Evolutionary conservation across 768 basidiomycete species (phyloP).

Genomic region (Cantharellus cinnabarinus): DNA sequence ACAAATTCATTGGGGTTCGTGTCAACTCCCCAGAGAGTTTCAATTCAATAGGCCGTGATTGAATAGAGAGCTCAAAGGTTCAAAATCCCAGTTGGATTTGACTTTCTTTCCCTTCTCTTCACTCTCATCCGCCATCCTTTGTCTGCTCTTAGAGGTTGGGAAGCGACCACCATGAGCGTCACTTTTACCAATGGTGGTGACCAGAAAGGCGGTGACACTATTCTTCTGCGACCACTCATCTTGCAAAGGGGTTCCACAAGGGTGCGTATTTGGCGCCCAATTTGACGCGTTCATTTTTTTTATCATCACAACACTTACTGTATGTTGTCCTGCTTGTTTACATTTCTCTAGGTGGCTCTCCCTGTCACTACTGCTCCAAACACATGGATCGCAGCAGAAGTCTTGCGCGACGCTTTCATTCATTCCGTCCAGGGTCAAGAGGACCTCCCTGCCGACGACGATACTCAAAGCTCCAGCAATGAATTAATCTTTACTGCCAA

Average conservation of each 20-base stretch:
- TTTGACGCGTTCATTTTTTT: neutral
- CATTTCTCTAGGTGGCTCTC: constrained; percentile 43
- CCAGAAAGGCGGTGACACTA: neutral
- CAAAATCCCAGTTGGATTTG: neutral
- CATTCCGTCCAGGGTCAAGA: constrained; percentile 23
- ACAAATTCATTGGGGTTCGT: too few species aligned
- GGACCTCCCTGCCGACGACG: constrained; percentile 26
- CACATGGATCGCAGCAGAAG: constrained; percentile 85
- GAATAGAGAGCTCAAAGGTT: neutral
- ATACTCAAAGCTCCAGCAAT: constrained; percentile 26
- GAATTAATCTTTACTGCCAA: too few species aligned
- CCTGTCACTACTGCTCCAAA: constrained; percentile 64
- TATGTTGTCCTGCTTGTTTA: neutral
- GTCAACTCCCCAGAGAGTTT: neutral
- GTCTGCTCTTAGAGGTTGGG: neutral
- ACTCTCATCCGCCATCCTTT: neutral
- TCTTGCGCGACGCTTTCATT: constrained; percentile 73
- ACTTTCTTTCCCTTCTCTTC: neutral
- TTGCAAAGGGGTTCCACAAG: neutral
- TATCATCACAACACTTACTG: constrained; percentile 1
- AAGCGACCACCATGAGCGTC: neutral
- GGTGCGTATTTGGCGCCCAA: neutral
- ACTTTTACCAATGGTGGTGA: neutral
- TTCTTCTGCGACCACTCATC: neutral
- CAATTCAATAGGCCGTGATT: neutral